Evolutionary conservation across 2,329 filamentous ascomycete species (phyloP).

Genomic region (Amauroascus verrucosus): DNA sequence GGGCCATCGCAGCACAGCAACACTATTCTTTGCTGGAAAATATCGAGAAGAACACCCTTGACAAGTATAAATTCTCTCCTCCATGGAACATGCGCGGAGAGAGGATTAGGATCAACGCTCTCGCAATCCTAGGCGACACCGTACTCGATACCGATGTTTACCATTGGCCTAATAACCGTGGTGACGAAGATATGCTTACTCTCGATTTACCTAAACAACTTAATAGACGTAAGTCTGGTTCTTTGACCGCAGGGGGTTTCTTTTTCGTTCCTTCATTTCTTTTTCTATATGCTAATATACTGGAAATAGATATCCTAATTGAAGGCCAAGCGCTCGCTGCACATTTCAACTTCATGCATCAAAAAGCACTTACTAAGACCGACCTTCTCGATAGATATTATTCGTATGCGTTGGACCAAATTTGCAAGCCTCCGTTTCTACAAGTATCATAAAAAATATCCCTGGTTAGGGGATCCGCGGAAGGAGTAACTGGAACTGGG

Average conservation of each 20-base stretch:
- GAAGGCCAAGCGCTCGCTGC: slow-evolving; percentile 8
- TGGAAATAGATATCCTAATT: slow-evolving; percentile 6
- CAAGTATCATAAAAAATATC: background rate
- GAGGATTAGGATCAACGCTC: slow-evolving; percentile 8
- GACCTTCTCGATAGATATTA: slow-evolving; percentile 10
- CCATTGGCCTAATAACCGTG: slow-evolving; percentile 6
- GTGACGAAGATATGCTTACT: slow-evolving; percentile 8
- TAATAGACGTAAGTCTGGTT: slow-evolving; percentile 7
- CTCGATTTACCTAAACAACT: slow-evolving; percentile 8
- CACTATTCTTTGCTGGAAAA: slow-evolving; percentile 10
- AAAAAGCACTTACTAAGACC: background rate
- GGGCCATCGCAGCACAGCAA: slow-evolving; percentile 10
- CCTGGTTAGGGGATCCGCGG: too few species aligned
- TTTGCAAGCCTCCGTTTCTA: slow-evolving; percentile 1
- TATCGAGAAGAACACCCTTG: slow-evolving; percentile 9
- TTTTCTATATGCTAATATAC: background rate
- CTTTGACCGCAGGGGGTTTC: too few species aligned
- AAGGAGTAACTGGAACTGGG: too few species aligned
- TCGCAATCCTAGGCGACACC: slow-evolving; percentile 6
- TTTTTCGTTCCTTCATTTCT: too few species aligned
- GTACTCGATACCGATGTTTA: slow-evolving; percentile 6
- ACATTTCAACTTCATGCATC: slow-evolving; percentile 9
- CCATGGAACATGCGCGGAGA: slow-evolving; percentile 11
- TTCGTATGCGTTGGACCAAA: slow-evolving; percentile 3
- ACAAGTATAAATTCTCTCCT: slow-evolving; percentile 9